Evolutionary conservation across 306 rosid species (phyloP).

Genomic region (Vigna angularis): DNA sequence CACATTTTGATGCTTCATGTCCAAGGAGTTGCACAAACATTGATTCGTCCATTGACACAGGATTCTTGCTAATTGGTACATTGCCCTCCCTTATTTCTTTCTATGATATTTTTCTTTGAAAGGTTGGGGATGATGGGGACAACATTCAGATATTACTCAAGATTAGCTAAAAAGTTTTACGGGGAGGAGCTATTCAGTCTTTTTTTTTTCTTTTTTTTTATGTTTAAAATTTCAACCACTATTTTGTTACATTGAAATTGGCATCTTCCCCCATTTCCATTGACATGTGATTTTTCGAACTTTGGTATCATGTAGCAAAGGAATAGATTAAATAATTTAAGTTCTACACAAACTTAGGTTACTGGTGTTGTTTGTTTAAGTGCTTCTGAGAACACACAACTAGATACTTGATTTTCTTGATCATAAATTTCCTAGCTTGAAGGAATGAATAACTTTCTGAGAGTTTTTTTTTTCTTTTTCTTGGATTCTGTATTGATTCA

Average conservation of each 20-base stretch:
- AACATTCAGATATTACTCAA: slow-evolving; percentile 63
- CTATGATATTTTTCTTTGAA: slow-evolving; percentile 45
- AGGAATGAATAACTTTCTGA: slow-evolving; percentile 56
- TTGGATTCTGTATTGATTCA: slow-evolving; percentile 46
- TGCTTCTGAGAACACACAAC: slow-evolving; percentile 59
- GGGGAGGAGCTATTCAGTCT: slow-evolving; percentile 53
- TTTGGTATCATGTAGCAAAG: slow-evolving; percentile 70
- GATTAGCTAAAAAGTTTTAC: slow-evolving; percentile 65
- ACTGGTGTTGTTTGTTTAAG: slow-evolving; percentile 55
- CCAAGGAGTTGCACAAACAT: slow-evolving; percentile 50
- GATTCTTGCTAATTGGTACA: slow-evolving; percentile 82
- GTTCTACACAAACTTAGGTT: slow-evolving; percentile 65
- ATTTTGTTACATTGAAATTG: slow-evolving; percentile 55
- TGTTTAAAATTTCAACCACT: slow-evolving; percentile 50
- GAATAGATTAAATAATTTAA: slow-evolving; percentile 75
- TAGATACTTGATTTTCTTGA: slow-evolving; percentile 55
- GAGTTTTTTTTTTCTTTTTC: slow-evolving; percentile 37
- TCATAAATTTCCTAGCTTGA: slow-evolving; percentile 50
- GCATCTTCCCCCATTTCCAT: slow-evolving; percentile 63
- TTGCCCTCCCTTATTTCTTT: slow-evolving; percentile 50
- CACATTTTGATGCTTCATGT: slow-evolving; percentile 46
- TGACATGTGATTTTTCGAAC: slow-evolving; percentile 63
- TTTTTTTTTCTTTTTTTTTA: background rate
- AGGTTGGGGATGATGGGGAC: slow-evolving; percentile 57
- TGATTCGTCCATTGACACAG: slow-evolving; percentile 56